Evolutionary conservation across 331 rosid species (phyloP).

Genomic region (Malus hybrid): DNA sequence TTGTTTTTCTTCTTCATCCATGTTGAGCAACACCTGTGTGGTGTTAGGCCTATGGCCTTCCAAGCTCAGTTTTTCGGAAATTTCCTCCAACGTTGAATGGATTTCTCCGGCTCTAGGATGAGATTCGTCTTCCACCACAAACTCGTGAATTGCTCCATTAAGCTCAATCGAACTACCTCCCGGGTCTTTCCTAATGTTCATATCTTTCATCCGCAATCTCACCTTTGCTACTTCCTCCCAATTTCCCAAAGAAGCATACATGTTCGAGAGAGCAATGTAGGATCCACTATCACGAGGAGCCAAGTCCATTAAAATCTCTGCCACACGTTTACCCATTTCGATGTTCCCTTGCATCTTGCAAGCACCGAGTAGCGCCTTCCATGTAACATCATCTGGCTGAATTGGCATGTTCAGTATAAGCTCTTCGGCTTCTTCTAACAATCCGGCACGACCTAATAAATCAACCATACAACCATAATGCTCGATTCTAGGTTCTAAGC

Average conservation of each 20-base stretch:
- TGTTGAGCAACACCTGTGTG: slow-evolving; percentile 53
- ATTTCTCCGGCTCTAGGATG: slow-evolving; percentile 50
- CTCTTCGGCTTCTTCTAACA: slow-evolving; percentile 50
- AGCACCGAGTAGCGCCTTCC: slow-evolving; percentile 69
- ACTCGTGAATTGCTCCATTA: slow-evolving; percentile 47
- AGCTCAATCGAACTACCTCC: slow-evolving; percentile 68
- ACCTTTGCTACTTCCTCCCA: slow-evolving; percentile 57
- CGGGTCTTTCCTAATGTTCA: slow-evolving; percentile 54
- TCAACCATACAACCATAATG: slow-evolving; percentile 77
- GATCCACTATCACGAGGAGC: slow-evolving; percentile 51
- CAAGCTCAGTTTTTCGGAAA: slow-evolving; percentile 32
- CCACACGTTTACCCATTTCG: slow-evolving; percentile 36
- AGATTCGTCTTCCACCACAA: slow-evolving; percentile 57
- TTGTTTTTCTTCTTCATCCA: slow-evolving; percentile 50
- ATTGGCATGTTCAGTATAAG: slow-evolving; percentile 45
- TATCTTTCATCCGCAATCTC: slow-evolving; percentile 48
- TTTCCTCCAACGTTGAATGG: slow-evolving; percentile 45
- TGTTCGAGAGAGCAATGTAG: slow-evolving; percentile 58
- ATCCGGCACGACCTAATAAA: slow-evolving; percentile 57
- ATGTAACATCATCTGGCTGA: slow-evolving; percentile 46
- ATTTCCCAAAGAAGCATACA: slow-evolving; percentile 46
- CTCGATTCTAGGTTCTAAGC: slow-evolving; percentile 51
- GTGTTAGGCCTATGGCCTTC: slow-evolving; percentile 47
- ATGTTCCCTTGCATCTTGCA: slow-evolving; percentile 44
- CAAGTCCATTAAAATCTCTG: slow-evolving; percentile 34